Evolutionary conservation across 768 basidiomycete genomes (phyloP).

Genomic region (Boletus tomentosulus): DNA sequence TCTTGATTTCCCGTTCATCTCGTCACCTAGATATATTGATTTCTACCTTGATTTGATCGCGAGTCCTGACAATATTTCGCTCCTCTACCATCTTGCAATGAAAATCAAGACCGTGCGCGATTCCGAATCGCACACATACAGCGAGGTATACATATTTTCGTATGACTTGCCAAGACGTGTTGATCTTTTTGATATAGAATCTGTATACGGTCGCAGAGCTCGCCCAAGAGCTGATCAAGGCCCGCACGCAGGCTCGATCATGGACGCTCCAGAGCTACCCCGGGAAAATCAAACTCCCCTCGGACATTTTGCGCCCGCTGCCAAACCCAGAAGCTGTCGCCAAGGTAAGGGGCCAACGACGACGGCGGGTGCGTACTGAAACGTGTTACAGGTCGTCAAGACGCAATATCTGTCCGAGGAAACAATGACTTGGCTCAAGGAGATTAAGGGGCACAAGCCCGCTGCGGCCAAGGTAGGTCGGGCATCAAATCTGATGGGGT

Average conservation of each 20-base stretch:
- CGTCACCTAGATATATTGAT: conserved; percentile 66
- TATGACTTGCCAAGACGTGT: background rate
- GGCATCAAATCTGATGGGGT: background rate
- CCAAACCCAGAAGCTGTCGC: conserved; percentile 62
- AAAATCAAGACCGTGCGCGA: conserved; percentile 89
- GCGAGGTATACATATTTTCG: conserved; percentile 49
- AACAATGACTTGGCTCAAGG: conserved; percentile 53
- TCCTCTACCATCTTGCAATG: conserved; percentile 77
- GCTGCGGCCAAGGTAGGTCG: conserved; percentile 26
- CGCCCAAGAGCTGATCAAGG: conserved; percentile 81
- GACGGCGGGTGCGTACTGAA: background rate
- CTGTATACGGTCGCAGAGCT: conserved; percentile 86
- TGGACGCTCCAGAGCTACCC: conserved; percentile 83
- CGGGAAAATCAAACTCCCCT: conserved; percentile 72
- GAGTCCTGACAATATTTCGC: conserved; percentile 74
- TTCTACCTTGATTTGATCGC: conserved; percentile 81
- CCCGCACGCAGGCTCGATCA: conserved; percentile 51
- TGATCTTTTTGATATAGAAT: conserved; percentile 47
- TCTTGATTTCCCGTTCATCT: background rate
- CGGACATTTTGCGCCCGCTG: conserved; percentile 75
- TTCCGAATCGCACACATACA: conserved; percentile 57
- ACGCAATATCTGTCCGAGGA: conserved; percentile 65
- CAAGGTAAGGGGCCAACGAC: conserved; percentile 40
- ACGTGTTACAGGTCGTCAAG: conserved; percentile 52
- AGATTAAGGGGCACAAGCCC: conserved; percentile 39